These are phyloP conservation scores for Durotheca rogersii DNA, from an alignment of 495 filamentous ascomycete species.

Conservation along the genomic window DNA sequence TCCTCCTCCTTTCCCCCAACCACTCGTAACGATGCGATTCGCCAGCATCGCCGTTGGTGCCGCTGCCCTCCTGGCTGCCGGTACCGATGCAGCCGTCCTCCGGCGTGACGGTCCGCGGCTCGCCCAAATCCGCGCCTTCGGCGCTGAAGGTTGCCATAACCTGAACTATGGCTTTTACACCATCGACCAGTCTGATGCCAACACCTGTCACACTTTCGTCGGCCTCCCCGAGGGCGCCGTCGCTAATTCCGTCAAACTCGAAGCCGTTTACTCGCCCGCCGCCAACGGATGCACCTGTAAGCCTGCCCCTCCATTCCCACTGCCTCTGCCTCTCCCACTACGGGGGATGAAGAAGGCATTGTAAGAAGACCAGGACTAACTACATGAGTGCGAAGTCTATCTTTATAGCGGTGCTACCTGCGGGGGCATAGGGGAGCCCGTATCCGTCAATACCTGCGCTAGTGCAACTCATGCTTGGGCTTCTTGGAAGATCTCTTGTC, in stretches of 20 bases:
- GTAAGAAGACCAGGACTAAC: no score
- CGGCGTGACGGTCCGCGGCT: conserved; percentile 28
- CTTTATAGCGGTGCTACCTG: no score
- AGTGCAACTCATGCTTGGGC: no score
- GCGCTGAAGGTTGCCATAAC: conserved; percentile 21
- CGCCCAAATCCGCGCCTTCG: conserved; percentile 34
- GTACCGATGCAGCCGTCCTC: conserved; percentile 22
- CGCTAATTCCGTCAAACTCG: conserved; percentile 20
- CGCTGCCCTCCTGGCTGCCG: conserved; percentile 20
- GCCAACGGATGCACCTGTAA: conserved; percentile 28
- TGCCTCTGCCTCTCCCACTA: not conserved
- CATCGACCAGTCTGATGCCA: conserved; percentile 26
- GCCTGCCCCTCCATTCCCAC: no score
- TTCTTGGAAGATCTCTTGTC: no score
- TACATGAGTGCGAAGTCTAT: no score
- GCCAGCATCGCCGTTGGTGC: conserved; percentile 23
- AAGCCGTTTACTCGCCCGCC: conserved; percentile 11
- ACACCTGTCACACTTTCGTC: conserved; percentile 22
- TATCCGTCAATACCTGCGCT: no score
- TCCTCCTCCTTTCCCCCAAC: not conserved
- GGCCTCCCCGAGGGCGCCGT: not conserved
- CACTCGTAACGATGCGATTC: conserved; percentile 34
- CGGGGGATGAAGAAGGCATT: no score
- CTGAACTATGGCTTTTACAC: conserved; percentile 35
- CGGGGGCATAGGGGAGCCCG: no score